Percentiles rank a stretch among this genome's conserved stretches.
These are phyloP conservation scores for Umbelopsis isabellina DNA, from an alignment of 192 early-diverging fungal species.

Conservation along the genomic window DNA sequence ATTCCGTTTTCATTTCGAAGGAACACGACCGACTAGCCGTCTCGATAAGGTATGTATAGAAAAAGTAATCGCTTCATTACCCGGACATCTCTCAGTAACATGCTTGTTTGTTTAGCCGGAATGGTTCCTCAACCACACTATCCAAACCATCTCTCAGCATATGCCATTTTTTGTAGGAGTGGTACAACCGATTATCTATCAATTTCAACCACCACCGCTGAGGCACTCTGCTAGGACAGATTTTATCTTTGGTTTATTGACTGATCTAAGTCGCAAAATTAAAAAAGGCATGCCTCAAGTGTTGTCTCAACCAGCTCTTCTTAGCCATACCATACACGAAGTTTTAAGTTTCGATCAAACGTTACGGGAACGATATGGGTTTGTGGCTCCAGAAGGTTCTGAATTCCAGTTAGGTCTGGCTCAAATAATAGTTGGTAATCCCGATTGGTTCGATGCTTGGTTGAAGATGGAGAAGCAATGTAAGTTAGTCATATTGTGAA, in stretches of 20 bases:
- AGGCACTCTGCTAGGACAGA: constrained; percentile 66
- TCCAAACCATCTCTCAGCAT: constrained; percentile 61
- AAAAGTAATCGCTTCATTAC: background rate
- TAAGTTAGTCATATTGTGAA: constrained; percentile 27
- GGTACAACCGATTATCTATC: constrained; percentile 64
- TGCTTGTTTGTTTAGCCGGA: constrained; percentile 58
- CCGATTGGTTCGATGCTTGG: constrained; percentile 68
- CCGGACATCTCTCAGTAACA: background rate
- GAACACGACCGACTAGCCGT: constrained; percentile 67
- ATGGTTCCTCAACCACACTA: constrained; percentile 71
- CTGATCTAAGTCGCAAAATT: constrained; percentile 61
- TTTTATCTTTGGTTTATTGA: constrained; percentile 62
- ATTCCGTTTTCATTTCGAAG: constrained; percentile 78
- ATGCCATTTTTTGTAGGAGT: constrained; percentile 64
- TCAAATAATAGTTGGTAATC: constrained; percentile 53
- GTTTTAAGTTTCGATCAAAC: constrained; percentile 67
- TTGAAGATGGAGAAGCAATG: constrained; percentile 67
- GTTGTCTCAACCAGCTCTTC: constrained; percentile 54
- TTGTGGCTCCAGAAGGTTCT: constrained; percentile 46
- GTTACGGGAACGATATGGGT: constrained; percentile 65
- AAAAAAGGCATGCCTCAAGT: constrained; percentile 52
- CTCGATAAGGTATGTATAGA: constrained; percentile 65
- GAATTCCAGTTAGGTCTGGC: constrained; percentile 24
- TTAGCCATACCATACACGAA: constrained; percentile 73
- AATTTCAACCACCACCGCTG: constrained; percentile 20